Evolutionary conservation across 148 eudicot species (phyloP), one percentile per base, ranked within the genome.

Genomic region (Arbutus unedo): DNA sequence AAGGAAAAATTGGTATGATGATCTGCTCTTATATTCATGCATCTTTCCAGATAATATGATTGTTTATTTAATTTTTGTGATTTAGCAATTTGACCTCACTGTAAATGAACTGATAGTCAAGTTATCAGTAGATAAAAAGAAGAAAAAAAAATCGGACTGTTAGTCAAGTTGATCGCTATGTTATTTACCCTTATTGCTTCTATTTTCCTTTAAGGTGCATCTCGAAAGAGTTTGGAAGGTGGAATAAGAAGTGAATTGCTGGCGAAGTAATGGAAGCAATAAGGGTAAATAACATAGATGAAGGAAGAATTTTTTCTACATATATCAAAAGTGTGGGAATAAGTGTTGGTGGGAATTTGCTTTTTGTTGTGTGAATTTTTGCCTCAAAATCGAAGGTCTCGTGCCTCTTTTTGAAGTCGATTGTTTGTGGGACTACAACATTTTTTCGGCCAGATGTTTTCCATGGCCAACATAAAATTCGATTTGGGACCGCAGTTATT

Each of bases 201-300:
- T 60, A 81, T 54, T 80, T 76, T 83, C 54, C 62, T 74, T 49
- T n/a, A 3, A 59, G 59, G 60, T 59, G 38, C 57, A 48, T 44
- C 38, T 23, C 50, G 43, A 60, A 81, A 60, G 59, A 66, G 31
- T 64, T 43, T 23, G 43, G 0, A 73, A 48, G 66, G 77, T n/a
- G 81, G 91, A 89, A 89, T 86, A 87, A 84, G 85, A 84, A 86
- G 80, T 89, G 86, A 79, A 86, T 83, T 84, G 87, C 62, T 72
- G 41, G 49, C 51, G 83, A 89, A 86, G 88, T 77, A 88, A 86
- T 53, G 71, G 73, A 76, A 54, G 82, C 77, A 18, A 60, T 71
- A 74, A 31, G 77, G 86, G 70, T 79, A 81, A 82, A 80, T 76
- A 81, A 66, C 77, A 47, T 48, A 43, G 70, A n/a, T 77, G 84